phyloP scores from a whole-genome alignment of 2,329 filamentous ascomycete species.

The Cryphonectria carpinicola region DNA sequence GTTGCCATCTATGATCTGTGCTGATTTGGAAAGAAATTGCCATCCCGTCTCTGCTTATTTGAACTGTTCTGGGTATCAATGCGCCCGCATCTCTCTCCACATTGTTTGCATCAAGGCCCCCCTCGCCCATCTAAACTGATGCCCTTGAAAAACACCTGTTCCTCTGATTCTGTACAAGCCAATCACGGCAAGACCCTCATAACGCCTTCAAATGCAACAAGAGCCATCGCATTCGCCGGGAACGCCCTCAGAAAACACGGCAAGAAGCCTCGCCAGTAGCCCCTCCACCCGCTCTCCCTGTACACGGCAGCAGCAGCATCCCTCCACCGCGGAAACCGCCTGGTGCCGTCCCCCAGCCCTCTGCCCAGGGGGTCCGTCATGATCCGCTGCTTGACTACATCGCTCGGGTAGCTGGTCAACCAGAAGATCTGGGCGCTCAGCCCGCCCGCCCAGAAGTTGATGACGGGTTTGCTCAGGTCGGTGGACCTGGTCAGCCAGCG shows the following conservation, averaged over 20 bases:
- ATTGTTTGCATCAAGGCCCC: background rate
- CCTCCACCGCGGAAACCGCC: slow-evolving; percentile 75
- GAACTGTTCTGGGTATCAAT: slow-evolving; percentile 22
- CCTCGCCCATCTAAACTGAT: background rate
- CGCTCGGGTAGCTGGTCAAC: slow-evolving; percentile 87
- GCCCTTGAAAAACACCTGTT: background rate
- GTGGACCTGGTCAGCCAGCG: slow-evolving; percentile 69
- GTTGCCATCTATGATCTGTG: slow-evolving; percentile 12
- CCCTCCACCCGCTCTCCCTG: slow-evolving; percentile 72
- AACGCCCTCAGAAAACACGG: slow-evolving; percentile 94
- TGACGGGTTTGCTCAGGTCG: slow-evolving; percentile 70
- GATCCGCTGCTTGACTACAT: slow-evolving; percentile 93
- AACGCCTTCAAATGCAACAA: slow-evolving; percentile 91
- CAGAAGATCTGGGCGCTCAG: slow-evolving; percentile 93
- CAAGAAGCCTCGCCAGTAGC: slow-evolving; percentile 91
- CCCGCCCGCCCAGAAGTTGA: slow-evolving; percentile 98
- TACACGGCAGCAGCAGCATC: slow-evolving; percentile 80
- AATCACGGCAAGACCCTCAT: slow-evolving; percentile 67
- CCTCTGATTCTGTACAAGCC: background rate
- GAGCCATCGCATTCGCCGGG: slow-evolving; percentile 90
- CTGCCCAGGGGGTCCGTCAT: slow-evolving; percentile 93
- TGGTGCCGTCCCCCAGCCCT: slow-evolving; percentile 65
- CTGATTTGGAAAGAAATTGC: slow-evolving; percentile 5
- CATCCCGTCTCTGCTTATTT: slow-evolving; percentile 4
- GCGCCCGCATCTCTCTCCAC: slow-evolving; percentile 6